These are phyloP conservation scores for Pelagomonas calceolata DNA, from an alignment of 108 stramenopile species.

Conservation along the genomic window DNA sequence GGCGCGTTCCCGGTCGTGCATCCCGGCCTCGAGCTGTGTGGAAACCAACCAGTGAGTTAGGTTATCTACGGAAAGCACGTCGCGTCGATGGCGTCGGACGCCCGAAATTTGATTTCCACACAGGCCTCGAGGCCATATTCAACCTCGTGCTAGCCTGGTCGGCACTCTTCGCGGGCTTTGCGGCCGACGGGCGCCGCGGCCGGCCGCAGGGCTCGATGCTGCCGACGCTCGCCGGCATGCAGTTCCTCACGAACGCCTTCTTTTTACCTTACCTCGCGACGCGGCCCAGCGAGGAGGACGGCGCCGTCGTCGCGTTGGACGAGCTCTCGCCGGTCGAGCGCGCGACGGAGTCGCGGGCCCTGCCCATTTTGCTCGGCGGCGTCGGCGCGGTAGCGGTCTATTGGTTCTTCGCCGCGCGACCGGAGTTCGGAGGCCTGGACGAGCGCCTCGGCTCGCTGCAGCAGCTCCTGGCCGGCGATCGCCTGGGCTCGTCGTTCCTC, in stretches of 20 bases:
- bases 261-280: constrained; percentile 62
- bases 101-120: no score
- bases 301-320: not conserved
- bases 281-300: constrained; percentile 37
- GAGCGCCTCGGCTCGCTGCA: constrained; percentile 43
- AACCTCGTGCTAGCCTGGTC: constrained; percentile 76
- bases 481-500: constrained; percentile 63
- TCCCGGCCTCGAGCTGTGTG: constrained; percentile 22
- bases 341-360: constrained; percentile 47
- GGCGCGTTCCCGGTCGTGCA: constrained; percentile 19
- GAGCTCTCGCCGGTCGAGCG: constrained; percentile 14
- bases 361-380: constrained; percentile 43
- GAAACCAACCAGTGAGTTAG: no score
- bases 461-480: constrained; percentile 59
- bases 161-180: constrained; percentile 69
- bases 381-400: constrained; percentile 52
- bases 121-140: constrained; percentile 70
- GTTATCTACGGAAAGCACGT: no score
- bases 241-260: constrained; percentile 71
- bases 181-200: constrained; percentile 60
- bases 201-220: constrained; percentile 37
- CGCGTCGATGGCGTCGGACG: no score
- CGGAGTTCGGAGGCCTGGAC: constrained; percentile 55
- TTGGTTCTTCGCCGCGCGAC: constrained; percentile 55
- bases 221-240: constrained; percentile 62